A percentile compares a stretch with the other conserved stretches of the same genome.
Conservation (phyloP, 768 basidiomycete species). For the Leccinum subgranulosum region DNA sequence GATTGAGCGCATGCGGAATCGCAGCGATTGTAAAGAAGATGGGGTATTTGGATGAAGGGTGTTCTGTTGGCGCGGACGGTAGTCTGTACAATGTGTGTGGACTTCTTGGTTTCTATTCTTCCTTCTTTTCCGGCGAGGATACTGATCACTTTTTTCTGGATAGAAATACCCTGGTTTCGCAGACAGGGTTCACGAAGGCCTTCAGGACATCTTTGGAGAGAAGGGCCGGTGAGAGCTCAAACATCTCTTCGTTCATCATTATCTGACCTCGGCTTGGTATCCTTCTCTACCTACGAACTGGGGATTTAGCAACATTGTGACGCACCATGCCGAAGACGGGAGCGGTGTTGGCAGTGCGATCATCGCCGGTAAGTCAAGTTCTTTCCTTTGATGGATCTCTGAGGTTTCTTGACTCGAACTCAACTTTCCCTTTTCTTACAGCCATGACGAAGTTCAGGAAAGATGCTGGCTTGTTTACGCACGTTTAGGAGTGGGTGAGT, state of each 20-base stretch:
- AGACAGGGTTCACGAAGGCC: conserved; percentile 87
- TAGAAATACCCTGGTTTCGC: conserved; percentile 98
- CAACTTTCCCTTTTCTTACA: conserved; percentile 25
- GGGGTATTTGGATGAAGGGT: conserved; percentile 89
- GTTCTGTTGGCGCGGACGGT: conserved; percentile 88
- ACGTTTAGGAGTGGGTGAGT: conserved; percentile 37
- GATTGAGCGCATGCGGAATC: conserved; percentile 92
- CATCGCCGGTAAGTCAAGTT: conserved; percentile 65
- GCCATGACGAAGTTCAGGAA: conserved; percentile 90
- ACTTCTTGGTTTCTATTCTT: neutral
- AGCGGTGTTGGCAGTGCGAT: conserved; percentile 96
- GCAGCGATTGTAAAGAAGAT: conserved; percentile 95
- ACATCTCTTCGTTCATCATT: neutral
- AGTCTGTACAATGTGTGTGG: conserved; percentile 84
- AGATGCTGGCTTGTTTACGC: conserved; percentile 54
- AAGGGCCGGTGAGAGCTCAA: conserved; percentile 71
- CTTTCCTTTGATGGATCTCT: neutral
- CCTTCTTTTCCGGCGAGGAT: neutral
- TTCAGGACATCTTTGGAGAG: conserved; percentile 94
- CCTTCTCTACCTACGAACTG: conserved; percentile 50
- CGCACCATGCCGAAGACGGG: conserved; percentile 44
- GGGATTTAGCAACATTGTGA: conserved; percentile 39
- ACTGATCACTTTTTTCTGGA: neutral
- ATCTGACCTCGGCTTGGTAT: neutral
- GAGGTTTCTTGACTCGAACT: neutral